Conservation (phyloP, 192 early-diverging fungal genomes). For the Backusella sp. region DNA sequence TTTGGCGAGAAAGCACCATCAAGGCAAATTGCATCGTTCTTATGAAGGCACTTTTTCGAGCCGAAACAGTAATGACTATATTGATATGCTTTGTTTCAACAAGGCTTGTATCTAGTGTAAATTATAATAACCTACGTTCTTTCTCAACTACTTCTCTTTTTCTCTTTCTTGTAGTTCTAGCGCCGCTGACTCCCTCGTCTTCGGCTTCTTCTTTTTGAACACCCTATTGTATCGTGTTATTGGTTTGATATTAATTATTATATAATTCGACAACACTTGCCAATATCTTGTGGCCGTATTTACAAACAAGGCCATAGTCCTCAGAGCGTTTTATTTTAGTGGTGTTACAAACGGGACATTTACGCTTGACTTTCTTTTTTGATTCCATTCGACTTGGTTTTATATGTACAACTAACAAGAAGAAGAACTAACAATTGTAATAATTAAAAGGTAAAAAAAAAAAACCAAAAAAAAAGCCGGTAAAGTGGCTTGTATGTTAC, state of each 20-base stretch:
- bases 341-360: slow-evolving; percentile 27
- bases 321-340: slow-evolving; percentile 14
- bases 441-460: neutral
- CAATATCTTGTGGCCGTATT: slow-evolving; percentile 36
- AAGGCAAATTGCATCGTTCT: slow-evolving; percentile 23
- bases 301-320: slow-evolving; percentile 26
- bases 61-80: neutral
- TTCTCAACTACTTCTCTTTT: neutral
- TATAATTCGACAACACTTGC: slow-evolving; percentile 11
- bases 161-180: neutral
- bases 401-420: neutral
- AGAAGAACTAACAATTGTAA: neutral
- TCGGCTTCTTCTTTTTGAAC: slow-evolving; percentile 27
- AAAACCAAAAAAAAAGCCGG: neutral
- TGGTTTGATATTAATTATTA: neutral
- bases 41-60: neutral
- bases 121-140: neutral
- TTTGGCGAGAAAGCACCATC: neutral
- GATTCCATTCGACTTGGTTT: neutral
- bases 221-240: slow-evolving; percentile 3
- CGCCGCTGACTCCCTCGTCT: neutral
- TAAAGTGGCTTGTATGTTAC: neutral
- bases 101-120: neutral
- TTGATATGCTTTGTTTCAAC: neutral
- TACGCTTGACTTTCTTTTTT: neutral